Evolutionary conservation across 139 green algal genomes (phyloP).

Genomic region (Chlorella vulgaris): DNA sequence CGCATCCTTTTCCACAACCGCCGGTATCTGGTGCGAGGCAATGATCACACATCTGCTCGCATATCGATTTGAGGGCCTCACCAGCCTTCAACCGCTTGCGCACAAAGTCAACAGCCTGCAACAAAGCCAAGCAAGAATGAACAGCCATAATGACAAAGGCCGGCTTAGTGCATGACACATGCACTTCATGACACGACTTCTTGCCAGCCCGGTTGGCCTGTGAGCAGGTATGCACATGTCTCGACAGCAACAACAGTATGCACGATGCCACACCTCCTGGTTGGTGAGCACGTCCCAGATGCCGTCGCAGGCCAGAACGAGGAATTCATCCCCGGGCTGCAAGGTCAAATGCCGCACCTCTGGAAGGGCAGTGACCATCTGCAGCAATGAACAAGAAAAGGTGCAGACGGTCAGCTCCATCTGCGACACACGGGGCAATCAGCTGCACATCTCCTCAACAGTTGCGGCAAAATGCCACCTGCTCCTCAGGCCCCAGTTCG

Average conservation of each 20-base stretch:
- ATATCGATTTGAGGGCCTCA: constrained; percentile 46
- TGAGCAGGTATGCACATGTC: neutral
- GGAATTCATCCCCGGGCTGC: constrained; percentile 65
- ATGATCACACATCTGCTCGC: constrained; percentile 73
- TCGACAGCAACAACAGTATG: neutral
- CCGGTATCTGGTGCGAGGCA: constrained; percentile 74
- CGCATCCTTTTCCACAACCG: constrained; percentile 56
- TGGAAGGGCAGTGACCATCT: constrained; percentile 76
- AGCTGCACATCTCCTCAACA: neutral
- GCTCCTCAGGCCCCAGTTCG: constrained; percentile 36
- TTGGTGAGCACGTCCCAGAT: constrained; percentile 86
- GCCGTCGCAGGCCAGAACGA: constrained; percentile 83
- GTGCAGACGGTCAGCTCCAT: neutral
- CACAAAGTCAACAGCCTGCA: constrained; percentile 74
- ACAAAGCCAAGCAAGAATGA: neutral
- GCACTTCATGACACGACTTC: neutral
- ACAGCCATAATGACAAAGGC: no score
- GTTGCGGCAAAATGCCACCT: neutral
- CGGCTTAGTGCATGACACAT: no score
- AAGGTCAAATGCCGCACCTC: constrained; percentile 58
- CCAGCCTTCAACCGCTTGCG: constrained; percentile 55
- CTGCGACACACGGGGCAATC: neutral
- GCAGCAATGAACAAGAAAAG: constrained; percentile 21
- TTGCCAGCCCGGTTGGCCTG: neutral
- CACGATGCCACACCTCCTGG: constrained; percentile 53